These are phyloP conservation scores for Crithidia mellificae DNA, from an alignment of 208 protist genomes.

Conservation along the genomic window DNA sequence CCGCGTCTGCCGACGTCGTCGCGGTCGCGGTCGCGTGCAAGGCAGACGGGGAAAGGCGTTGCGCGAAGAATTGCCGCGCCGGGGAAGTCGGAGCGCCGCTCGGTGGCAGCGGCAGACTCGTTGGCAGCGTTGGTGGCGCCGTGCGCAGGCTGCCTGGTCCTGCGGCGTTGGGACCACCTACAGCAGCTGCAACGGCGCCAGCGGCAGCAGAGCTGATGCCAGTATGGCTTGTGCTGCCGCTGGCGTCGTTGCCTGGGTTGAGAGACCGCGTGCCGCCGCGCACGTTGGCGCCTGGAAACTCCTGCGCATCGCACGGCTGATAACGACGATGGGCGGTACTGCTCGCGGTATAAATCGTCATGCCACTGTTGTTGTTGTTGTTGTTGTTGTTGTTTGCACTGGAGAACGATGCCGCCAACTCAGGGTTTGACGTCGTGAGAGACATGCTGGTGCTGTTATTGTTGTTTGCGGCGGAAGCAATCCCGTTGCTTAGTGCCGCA, in stretches of 20 bases:
- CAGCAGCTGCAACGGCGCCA: too few species aligned
- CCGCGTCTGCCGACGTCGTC: neutral
- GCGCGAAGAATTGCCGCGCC: slow-evolving; percentile 1
- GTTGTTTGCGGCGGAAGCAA: neutral
- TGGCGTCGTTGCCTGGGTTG: neutral
- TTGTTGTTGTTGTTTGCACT: slow-evolving; percentile 1
- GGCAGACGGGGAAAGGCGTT: too few species aligned
- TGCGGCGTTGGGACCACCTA: neutral
- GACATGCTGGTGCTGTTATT: neutral
- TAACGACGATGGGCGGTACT: too few species aligned
- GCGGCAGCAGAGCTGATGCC: too few species aligned
- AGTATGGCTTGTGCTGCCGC: neutral
- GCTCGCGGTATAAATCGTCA: too few species aligned
- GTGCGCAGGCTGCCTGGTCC: slow-evolving; percentile 1
- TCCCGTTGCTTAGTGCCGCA: neutral
- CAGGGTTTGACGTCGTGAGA: neutral
- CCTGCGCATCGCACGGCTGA: neutral
- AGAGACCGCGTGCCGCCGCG: neutral
- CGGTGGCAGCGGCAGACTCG: slow-evolving; percentile 12
- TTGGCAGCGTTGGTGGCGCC: slow-evolving; percentile 10
- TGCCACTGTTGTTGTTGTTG: too few species aligned
- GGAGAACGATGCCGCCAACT: slow-evolving; percentile 6
- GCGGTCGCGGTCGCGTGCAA: too few species aligned
- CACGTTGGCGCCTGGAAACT: neutral
- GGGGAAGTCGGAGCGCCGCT: neutral